Evolutionary conservation across 441 rosid species (phyloP), one percentile per base, ranked within the genome.

Genomic region (Raphanus hybrid): DNA sequence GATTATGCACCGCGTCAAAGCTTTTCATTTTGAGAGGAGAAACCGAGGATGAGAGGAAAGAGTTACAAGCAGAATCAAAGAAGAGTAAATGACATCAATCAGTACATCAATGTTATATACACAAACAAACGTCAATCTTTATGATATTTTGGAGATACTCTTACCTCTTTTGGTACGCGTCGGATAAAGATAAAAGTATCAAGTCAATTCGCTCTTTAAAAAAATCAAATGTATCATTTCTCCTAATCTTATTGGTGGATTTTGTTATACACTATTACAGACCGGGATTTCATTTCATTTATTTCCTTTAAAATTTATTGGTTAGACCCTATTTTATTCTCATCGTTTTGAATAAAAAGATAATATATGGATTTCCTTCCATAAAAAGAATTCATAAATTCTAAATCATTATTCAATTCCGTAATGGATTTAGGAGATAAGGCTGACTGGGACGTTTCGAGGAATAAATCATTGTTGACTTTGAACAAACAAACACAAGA

Each of bases 81-180:
- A 10, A 57, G 71, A 70, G 71, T 64, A 41, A 14, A 43, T 65
- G 76, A 65, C 54, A 77, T 20, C 20, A 18, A 18, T 18, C 20
- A 18, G 20, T 18, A 18, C 20, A 18, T 18, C 9, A 8, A 1
- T 18, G 27, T 55, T 55, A 55, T 23, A 58, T 11, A 26, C 64
- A 5, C 14, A 41, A 54, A 54, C 58, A 54, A 15, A 54, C 57
- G 23, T 54, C 23, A 52, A 52, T 10, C 8, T 10, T 69, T 41
- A 70, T 59, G 52, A 54, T 54, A 54, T 54, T 15, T 54, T 54
- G 23, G 57, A 54, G 58, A 54, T 54, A 6, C 58, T 52, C 23
- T 52, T 15, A 54, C 58, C 58, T 15, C 23, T 54, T 54, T 7
- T 15, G 60, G 6, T 5, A 55, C 12, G 11, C 12, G 27, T 55